Percentiles rank a stretch among this genome's conserved stretches.
Conservation (phyloP, 2,329 filamentous ascomycete species). For the Aspergillus piperis region DNA sequence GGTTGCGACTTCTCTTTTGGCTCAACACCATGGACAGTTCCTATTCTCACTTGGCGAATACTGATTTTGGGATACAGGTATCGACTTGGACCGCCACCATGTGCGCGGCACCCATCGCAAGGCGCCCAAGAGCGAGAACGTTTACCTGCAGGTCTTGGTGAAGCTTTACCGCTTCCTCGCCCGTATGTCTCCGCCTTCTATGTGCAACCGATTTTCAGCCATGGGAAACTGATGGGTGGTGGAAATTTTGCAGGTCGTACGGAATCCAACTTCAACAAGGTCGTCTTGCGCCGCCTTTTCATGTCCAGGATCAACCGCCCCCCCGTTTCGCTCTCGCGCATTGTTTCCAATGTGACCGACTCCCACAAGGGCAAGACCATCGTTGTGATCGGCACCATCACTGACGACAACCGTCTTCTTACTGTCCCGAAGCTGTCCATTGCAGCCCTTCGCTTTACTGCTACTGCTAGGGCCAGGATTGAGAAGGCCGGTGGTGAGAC, state of each 20-base stretch:
- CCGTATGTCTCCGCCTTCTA: constrained; percentile 58
- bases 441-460: constrained; percentile 94
- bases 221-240: constrained; percentile 21
- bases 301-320: constrained; percentile 99
- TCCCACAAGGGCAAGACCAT: constrained; percentile 71
- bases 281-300: constrained; percentile 93
- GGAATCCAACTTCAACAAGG: constrained; percentile 98
- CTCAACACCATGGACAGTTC: neutral
- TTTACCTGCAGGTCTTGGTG: constrained; percentile 94
- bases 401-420: constrained; percentile 94
- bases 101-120: constrained; percentile 75
- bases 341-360: constrained; percentile 67
- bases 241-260: constrained; percentile 70
- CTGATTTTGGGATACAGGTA: constrained; percentile 44
- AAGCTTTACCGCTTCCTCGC: constrained; percentile 98
- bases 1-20: neutral
- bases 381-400: constrained; percentile 92
- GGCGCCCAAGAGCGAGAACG: constrained; percentile 97
- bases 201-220: neutral
- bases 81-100: constrained; percentile 64
- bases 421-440: constrained; percentile 89
- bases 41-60: neutral
- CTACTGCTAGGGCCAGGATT: constrained; percentile 92
- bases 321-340: constrained; percentile 90
- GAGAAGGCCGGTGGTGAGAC: constrained; percentile 90